These are phyloP conservation scores for Microdochium nivale DNA, from an alignment of 2,329 filamentous ascomycete species.

Conservation along the genomic window DNA sequence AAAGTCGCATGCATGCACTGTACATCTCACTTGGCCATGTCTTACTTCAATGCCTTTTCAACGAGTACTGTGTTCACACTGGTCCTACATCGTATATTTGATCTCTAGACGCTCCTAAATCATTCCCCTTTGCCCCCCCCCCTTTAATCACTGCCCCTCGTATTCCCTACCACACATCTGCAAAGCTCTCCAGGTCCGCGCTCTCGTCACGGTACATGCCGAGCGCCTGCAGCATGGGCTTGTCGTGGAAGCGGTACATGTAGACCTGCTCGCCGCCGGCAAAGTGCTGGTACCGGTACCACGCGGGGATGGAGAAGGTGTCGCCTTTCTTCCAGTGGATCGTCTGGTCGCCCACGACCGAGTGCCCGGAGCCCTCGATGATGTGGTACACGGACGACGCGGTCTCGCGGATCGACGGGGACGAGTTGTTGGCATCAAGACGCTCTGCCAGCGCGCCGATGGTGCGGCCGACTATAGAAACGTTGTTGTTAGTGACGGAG, in stretches of 20 bases:
- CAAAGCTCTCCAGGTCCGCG: conserved; percentile 27
- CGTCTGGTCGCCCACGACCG: conserved; percentile 25
- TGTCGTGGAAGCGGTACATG: conserved; percentile 45
- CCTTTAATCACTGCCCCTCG: no score
- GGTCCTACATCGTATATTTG: no score
- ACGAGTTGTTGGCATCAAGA: conserved; percentile 24
- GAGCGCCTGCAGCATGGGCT: conserved; percentile 41
- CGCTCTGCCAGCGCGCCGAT: conserved; percentile 38
- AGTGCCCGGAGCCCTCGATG: conserved; percentile 33
- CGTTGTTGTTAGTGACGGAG: no score
- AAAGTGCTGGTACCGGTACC: conserved; percentile 40
- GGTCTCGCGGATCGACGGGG: conserved; percentile 34
- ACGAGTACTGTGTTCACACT: no score
- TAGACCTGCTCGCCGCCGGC: conserved; percentile 31
- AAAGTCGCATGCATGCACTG: no score
- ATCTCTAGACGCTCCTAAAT: no score
- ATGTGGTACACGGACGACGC: conserved; percentile 45
- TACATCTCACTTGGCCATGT: no score
- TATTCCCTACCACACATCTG: neutral
- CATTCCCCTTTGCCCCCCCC: no score
- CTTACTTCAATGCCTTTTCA: no score
- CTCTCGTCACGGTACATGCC: conserved; percentile 37
- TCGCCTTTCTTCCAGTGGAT: conserved; percentile 39
- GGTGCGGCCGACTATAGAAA: conserved; percentile 28
- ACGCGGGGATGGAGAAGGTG: conserved; percentile 45